phyloP scores from a whole-genome alignment of 768 basidiomycete genomes.

The Suillus placidus region DNA sequence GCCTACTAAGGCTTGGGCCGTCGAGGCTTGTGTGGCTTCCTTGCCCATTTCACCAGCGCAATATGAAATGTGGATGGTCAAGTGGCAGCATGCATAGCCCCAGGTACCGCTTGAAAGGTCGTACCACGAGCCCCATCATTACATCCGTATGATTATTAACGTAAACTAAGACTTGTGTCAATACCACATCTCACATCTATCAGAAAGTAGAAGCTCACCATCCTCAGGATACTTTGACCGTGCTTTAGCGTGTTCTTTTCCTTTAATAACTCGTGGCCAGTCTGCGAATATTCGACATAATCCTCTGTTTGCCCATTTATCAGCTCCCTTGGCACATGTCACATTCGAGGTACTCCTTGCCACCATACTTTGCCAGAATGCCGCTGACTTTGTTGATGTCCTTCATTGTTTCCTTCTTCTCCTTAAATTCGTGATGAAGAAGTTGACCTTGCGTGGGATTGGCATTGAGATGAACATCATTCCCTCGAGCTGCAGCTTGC shows the following conservation, averaged over 20 bases:
- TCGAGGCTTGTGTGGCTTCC: slow-evolving; percentile 74
- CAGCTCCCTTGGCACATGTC: slow-evolving; percentile 86
- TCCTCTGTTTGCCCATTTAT: slow-evolving; percentile 95
- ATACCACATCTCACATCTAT: slow-evolving; percentile 5
- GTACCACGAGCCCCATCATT: slow-evolving; percentile 99
- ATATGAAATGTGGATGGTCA: slow-evolving; percentile 81
- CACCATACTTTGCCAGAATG: slow-evolving; percentile 92
- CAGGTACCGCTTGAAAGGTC: slow-evolving; percentile 68
- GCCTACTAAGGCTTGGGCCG: slow-evolving; percentile 64
- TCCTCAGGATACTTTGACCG: slow-evolving; percentile 96
- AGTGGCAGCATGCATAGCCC: slow-evolving; percentile 97
- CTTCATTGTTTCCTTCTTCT: slow-evolving; percentile 91
- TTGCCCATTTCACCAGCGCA: slow-evolving; percentile 89
- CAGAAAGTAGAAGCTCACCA: slow-evolving; percentile 53
- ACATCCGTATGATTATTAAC: slow-evolving; percentile 92
- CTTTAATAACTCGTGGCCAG: slow-evolving; percentile 91
- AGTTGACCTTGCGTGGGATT: slow-evolving; percentile 96
- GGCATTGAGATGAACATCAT: slow-evolving; percentile 93
- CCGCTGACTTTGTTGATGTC: slow-evolving; percentile 87
- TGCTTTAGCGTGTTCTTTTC: slow-evolving; percentile 84
- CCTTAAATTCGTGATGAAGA: slow-evolving; percentile 84
- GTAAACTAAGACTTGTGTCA: slow-evolving; percentile 54
- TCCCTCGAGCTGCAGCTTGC: slow-evolving; percentile 91
- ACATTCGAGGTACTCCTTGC: slow-evolving; percentile 91
- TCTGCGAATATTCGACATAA: slow-evolving; percentile 95